Base-by-base conservation (phyloP, 768 basidiomycete species). In the Lactarius deliciosus region DNA sequence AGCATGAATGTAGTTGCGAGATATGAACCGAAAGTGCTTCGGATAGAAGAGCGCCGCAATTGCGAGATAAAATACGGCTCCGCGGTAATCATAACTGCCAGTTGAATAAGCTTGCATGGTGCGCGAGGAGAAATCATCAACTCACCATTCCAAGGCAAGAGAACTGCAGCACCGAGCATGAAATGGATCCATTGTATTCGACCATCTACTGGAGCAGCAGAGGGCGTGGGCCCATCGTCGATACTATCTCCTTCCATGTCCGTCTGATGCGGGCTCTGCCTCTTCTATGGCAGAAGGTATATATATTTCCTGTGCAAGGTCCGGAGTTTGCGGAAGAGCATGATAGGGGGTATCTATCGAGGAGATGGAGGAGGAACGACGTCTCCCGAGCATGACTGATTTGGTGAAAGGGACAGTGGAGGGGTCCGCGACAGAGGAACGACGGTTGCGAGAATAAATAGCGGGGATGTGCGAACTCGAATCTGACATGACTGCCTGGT, bases 61-160 rank as follows among this genome's bases (percentile, higher is more conserved):
- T 91, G 81, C 0, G 90, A 85, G 38, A 89, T 74, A 74, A 96
- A 92, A 74, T 89, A 93, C 0, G 94, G 87, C 57, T 87, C 87
- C 0, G 90, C 92, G 38, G 92, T 96, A 30, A 97, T 94, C 73
- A 95, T 79, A 1, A 88, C 94, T 96, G 64, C 25, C n/a, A n/a
- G 25, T 3, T 50, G 43, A 34, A 9, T 64, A 22, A 68, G 47
- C 45, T 43, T 55, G 30, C 55, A 38, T 38, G 57, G 22, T 41
- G 13, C 20, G 65, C 38, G 18, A 58, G 8, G 57, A 34, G 56
- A 41, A 11, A 22, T 11, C 72, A 20, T 11, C 6, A 28, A 53
- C 83, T 73, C 75, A 94, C 94, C 93, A 73, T 95, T 96, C 94
- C 94, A 97, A 34, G 92, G 88, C 20, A 97, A 77, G 8, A 97